Conservation (phyloP, 2,329 filamentous ascomycete genomes). For the Pseudocercospora fuligena region DNA sequence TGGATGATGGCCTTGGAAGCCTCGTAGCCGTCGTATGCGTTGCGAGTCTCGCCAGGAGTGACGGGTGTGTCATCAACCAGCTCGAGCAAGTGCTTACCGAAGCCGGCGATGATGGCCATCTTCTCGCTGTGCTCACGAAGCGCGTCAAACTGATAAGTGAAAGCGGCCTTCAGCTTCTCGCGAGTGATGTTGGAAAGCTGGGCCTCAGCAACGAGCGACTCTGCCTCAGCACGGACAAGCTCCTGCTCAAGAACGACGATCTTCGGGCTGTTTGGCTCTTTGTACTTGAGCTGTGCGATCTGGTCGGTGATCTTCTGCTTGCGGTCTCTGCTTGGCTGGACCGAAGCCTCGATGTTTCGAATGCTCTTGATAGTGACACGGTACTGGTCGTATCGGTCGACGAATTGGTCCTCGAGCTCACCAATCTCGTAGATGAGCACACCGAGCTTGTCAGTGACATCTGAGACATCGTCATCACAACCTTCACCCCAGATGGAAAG, state of each 20-base stretch:
- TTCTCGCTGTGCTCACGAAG: conserved; percentile 98
- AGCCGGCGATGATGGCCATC: conserved; percentile 95
- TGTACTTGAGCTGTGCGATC: conserved; percentile 99
- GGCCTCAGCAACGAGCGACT: conserved; percentile 97
- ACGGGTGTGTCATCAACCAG: conserved; percentile 96
- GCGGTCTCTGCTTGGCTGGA: conserved; percentile 95
- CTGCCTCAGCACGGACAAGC: conserved; percentile 95
- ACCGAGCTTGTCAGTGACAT: conserved; percentile 97
- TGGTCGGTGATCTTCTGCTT: conserved; percentile 99
- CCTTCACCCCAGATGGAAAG: conserved; percentile 95
- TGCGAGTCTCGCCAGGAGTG: conserved; percentile 92
- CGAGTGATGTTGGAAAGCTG: conserved; percentile 99
- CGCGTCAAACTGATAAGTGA: conserved; percentile 97
- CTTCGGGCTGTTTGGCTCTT: conserved; percentile 96
- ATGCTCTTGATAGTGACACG: conserved; percentile 99
- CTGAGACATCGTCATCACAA: conserved; percentile 96
- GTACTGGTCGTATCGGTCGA: conserved; percentile 99
- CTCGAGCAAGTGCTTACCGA: conserved; percentile 97
- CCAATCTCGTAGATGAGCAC: conserved; percentile 98
- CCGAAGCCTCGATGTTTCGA: conserved; percentile 97
- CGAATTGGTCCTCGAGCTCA: conserved; percentile 96
- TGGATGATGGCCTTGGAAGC: conserved; percentile 98
- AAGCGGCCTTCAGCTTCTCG: conserved; percentile 98
- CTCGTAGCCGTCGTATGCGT: conserved; percentile 97
- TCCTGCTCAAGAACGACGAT: conserved; percentile 98